A percentile compares a stretch with the other conserved stretches of the same genome.
Evolutionary conservation across 2,329 filamentous ascomycete species (phyloP).

Genomic region (Beauveria bassiana): DNA sequence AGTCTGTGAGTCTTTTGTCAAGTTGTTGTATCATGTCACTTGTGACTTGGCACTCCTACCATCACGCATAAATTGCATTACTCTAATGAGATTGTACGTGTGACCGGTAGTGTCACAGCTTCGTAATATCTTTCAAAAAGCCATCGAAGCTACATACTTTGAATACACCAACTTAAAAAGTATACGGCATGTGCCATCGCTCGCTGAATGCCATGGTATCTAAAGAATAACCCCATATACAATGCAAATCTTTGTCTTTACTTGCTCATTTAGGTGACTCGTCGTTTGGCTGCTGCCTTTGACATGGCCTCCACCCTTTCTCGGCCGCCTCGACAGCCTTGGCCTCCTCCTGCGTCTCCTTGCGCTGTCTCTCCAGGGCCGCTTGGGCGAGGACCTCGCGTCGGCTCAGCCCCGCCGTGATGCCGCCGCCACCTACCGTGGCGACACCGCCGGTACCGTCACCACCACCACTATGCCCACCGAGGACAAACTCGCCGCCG

Average conservation of each 20-base stretch:
- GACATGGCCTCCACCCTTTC: constrained; percentile 23
- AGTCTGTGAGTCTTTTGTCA: no score
- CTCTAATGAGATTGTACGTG: no score
- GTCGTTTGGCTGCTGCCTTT: constrained; percentile 16
- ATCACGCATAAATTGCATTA: no score
- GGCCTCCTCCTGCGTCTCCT: constrained; percentile 24
- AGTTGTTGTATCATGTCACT: no score
- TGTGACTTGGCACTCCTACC: no score
- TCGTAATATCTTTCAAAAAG: no score
- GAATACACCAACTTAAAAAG: not conserved
- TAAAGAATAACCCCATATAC: not conserved
- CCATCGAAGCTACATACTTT: no score
- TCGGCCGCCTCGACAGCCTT: constrained; percentile 24
- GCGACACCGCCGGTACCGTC: constrained; percentile 43
- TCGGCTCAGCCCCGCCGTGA: constrained; percentile 47
- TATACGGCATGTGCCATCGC: not conserved
- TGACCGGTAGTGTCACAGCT: no score
- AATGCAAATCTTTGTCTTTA: not conserved
- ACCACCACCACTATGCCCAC: constrained; percentile 48
- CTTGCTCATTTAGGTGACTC: not conserved
- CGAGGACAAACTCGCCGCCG: constrained; percentile 70
- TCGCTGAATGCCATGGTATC: not conserved
- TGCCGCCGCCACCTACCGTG: constrained; percentile 38
- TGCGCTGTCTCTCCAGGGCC: constrained; percentile 28
- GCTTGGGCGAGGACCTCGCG: constrained; percentile 64